A percentile compares a stretch with the other conserved stretches of the same genome.
These are phyloP conservation scores for Fragaria nilgerrensis DNA, from an alignment of 306 rosid species.

Conservation along the genomic window DNA sequence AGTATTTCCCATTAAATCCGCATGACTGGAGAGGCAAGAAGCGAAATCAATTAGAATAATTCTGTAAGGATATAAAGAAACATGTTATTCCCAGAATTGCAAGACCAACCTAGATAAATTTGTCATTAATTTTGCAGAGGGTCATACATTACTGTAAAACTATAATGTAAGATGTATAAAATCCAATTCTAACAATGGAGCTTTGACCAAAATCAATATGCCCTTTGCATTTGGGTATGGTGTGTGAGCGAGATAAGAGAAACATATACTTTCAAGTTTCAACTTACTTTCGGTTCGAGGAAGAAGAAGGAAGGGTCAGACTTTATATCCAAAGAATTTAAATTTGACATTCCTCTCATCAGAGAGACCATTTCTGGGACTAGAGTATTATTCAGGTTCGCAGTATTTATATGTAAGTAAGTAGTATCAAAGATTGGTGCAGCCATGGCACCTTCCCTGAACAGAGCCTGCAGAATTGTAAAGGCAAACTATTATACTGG, in stretches of 20 bases:
- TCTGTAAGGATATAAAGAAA: not conserved
- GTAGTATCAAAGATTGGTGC: not conserved
- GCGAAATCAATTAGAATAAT: not conserved
- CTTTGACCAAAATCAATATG: not conserved
- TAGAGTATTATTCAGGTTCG: not conserved
- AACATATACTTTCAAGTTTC: not conserved
- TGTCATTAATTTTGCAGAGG: not conserved
- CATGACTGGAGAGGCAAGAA: not conserved
- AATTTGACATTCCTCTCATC: not conserved
- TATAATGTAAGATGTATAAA: not conserved
- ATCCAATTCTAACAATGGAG: not conserved
- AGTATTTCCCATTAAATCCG: not conserved
- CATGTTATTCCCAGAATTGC: not conserved
- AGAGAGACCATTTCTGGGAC: not conserved
- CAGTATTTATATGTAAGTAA: not conserved
- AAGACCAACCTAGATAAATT: not conserved
- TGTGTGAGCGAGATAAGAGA: not conserved
- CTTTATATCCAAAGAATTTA: not conserved
- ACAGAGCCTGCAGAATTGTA: not conserved
- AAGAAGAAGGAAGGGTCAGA: not conserved
- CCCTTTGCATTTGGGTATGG: not conserved
- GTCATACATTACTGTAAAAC: not conserved
- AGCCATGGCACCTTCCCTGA: not conserved
- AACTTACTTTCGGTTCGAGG: not conserved
- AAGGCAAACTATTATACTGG: not conserved